Evolutionary conservation across 768 basidiomycete genomes (phyloP).

Genomic region (Xerocomus brunneocitrinus): DNA sequence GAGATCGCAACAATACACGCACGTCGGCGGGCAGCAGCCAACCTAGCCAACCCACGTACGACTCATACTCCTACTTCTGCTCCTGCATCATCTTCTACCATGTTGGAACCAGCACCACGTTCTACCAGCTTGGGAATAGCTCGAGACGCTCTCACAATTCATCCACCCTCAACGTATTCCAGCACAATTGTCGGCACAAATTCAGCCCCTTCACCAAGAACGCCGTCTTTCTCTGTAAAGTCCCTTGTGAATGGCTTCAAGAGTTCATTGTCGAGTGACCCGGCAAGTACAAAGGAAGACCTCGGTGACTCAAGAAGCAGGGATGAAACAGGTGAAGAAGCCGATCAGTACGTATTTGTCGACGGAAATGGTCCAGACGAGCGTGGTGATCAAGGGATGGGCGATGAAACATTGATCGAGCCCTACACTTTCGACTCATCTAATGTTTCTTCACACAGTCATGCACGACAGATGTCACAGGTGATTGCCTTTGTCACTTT

Average conservation of each 20-base stretch:
- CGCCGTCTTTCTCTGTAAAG: slow-evolving; percentile 21
- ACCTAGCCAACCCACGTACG: slow-evolving; percentile 5
- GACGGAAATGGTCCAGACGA: slow-evolving; percentile 13
- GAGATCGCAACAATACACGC: slow-evolving; percentile 61
- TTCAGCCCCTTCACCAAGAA: slow-evolving; percentile 12
- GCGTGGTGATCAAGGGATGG: slow-evolving; percentile 4
- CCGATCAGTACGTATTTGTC: slow-evolving; percentile 27
- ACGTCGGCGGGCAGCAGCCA: slow-evolving; percentile 27
- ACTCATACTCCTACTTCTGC: slow-evolving; percentile 6
- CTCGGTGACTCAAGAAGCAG: not conserved
- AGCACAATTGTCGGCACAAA: slow-evolving; percentile 4
- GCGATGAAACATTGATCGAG: slow-evolving; percentile 19
- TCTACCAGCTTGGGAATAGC: slow-evolving; percentile 19
- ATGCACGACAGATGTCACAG: slow-evolving; percentile 12
- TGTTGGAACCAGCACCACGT: slow-evolving; percentile 23
- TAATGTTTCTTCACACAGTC: slow-evolving; percentile 20
- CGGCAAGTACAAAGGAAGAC: slow-evolving; percentile 6
- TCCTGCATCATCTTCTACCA: slow-evolving; percentile 9
- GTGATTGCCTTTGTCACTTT: slow-evolving; percentile 4
- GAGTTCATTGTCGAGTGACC: slow-evolving; percentile 15
- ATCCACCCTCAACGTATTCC: slow-evolving; percentile 16
- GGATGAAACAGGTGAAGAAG: slow-evolving; percentile 7
- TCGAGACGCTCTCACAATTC: slow-evolving; percentile 1
- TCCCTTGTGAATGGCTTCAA: slow-evolving; percentile 21
- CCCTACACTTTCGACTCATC: slow-evolving; percentile 20